These are phyloP conservation scores for Drechslera avenae DNA, from an alignment of 2,329 filamentous ascomycete genomes.

Conservation along the genomic window DNA sequence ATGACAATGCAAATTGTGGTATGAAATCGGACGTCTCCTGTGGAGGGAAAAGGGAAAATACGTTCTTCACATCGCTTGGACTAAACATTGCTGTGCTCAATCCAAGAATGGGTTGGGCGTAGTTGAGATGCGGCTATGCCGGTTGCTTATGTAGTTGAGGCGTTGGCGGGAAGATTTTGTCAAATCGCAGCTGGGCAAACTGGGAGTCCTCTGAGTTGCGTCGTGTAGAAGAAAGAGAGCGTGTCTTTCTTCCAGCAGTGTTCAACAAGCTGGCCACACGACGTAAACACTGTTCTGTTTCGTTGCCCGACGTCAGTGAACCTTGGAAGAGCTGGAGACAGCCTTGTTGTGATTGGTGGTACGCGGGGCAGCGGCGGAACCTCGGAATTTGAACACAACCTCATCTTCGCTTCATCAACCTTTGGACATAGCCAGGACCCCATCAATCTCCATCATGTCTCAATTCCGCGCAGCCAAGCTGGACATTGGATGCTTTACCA, in stretches of 20 bases:
- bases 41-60: constrained; percentile 32
- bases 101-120: neutral
- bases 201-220: too few relatives aligned
- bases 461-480: constrained; percentile 91
- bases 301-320: too few relatives aligned
- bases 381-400: constrained; percentile 12
- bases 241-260: too few relatives aligned
- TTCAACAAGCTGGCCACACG: too few relatives aligned
- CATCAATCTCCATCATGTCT: constrained; percentile 50
- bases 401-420: constrained; percentile 11
- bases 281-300: too few relatives aligned
- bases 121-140: too few relatives aligned
- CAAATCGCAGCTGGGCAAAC: too few relatives aligned
- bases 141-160: too few relatives aligned
- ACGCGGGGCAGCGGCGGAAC: constrained; percentile 15
- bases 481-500: constrained; percentile 85
- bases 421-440: constrained; percentile 2
- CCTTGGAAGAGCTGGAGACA: neutral
- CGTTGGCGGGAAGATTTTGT: too few relatives aligned
- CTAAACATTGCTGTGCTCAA: constrained; percentile 37
- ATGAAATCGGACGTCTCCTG: constrained; percentile 11
- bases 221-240: neutral
- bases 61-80: constrained; percentile 36
- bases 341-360: constrained; percentile 15
- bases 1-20: constrained; percentile 28